Base-by-base conservation (phyloP, 371 early-diverging fungal genomes). In the Dinochytrium kinnereticum region DNA sequence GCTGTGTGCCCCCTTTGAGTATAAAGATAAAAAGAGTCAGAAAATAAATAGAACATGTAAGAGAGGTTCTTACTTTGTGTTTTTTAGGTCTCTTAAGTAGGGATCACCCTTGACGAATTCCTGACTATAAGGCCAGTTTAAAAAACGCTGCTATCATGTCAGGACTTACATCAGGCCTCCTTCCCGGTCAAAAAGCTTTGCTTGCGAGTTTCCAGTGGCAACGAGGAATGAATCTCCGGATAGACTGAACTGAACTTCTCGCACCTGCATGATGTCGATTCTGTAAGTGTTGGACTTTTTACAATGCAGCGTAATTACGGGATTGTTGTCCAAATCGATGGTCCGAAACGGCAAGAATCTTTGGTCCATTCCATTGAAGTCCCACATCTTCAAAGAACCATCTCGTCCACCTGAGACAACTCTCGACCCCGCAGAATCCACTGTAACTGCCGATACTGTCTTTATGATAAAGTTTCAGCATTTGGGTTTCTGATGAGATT, bases 31-130 rank as follows among this genome's bases (percentile, higher is more conserved):
- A 66, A 59, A 55, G 30, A 30, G 37, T 44, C 15, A 69, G 59
- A 39, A 38, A 59, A 53, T 37, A 50, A 59, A 61, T 34, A 34
- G 50, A 44, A 15, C 34, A 38, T 17, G 51, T 24, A n/a, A 26
- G 70, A 31, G n/a, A 44, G 13, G 10, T 28, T 33, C 79, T 36
- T 64, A 84, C 75, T 87, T 88, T 13, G 97, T 96, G 39, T 94
- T 80, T 30, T 94, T 84, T 83, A 92, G 80, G 73, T 98, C 98
- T 13, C 93, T 86, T 53, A 98, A 88, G 74, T 98, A 98, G 57
- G 94, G 94, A 79, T 98, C 98, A 19, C 98, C 98, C 72, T 95
- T 95, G 38, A 88, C 86, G 70, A 84, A 96, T 69, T 94, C 94
- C 2, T 81, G 77, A 21, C 85, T 85, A 26, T 24, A n/a, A 53